A percentile compares a stretch with the other conserved stretches of the same genome.
Evolutionary conservation across 1,284 basidiomycete genomes (phyloP).

Genomic region (Ustilago trichophora): DNA sequence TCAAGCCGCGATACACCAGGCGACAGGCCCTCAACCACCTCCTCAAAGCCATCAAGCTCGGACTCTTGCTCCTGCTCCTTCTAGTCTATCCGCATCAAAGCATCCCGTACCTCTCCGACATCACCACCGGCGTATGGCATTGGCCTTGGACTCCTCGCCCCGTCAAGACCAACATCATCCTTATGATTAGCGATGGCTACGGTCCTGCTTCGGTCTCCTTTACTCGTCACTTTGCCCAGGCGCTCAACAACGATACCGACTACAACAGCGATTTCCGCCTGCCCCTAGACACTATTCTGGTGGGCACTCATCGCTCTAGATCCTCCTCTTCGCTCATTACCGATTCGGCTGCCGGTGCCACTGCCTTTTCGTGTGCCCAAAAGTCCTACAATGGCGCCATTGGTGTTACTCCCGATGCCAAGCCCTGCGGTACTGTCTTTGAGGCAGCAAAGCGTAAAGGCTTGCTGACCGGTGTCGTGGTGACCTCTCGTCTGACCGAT

Average conservation of each 20-base stretch:
- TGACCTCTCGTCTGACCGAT: conserved; percentile 63
- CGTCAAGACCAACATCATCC: conserved; percentile 64
- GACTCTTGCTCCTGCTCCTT: conserved; percentile 8
- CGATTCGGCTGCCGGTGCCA: conserved; percentile 67
- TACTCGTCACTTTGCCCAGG: conserved; percentile 61
- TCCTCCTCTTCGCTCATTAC: conserved; percentile 66
- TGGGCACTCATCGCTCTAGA: conserved; percentile 64
- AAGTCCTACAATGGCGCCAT: conserved; percentile 68
- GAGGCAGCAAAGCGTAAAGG: conserved; percentile 67
- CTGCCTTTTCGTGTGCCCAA: conserved; percentile 65
- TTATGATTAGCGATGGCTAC: conserved; percentile 67
- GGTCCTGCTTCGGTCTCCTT: conserved; percentile 66
- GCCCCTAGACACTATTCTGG: conserved; percentile 65
- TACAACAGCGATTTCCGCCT: conserved; percentile 31
- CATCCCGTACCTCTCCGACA: conserved; percentile 12
- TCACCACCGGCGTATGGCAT: conserved; percentile 13
- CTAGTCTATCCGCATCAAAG: neutral
- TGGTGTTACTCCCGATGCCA: conserved; percentile 54
- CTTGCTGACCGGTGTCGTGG: conserved; percentile 65
- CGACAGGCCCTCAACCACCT: conserved; percentile 1
- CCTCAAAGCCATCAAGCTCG: conserved; percentile 3
- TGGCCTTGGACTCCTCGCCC: conserved; percentile 35
- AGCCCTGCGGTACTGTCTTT: conserved; percentile 66
- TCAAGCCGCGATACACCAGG: neutral
- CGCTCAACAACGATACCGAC: conserved; percentile 48